phyloP scores from a whole-genome alignment of 2,329 filamentous ascomycete genomes.

The Fusarium setosum region DNA sequence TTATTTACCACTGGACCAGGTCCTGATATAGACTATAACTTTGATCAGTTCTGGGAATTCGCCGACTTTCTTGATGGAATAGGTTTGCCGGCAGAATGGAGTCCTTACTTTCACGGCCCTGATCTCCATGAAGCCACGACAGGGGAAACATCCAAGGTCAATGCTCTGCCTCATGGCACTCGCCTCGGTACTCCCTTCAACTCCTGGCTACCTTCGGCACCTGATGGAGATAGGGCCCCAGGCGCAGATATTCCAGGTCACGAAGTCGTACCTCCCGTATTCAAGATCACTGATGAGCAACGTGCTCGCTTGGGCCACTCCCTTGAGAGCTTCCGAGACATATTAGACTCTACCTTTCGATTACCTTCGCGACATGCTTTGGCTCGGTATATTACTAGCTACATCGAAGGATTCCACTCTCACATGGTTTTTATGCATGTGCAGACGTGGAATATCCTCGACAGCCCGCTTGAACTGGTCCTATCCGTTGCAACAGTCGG shows the following conservation, averaged over 20 bases:
- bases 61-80: slow-evolving; percentile 52
- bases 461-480: slow-evolving; percentile 47
- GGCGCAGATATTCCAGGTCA: slow-evolving; percentile 9
- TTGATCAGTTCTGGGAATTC: slow-evolving; percentile 52
- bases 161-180: neutral
- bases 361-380: slow-evolving; percentile 51
- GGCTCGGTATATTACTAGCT: slow-evolving; percentile 50
- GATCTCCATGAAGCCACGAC: slow-evolving; percentile 9
- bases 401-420: slow-evolving; percentile 51
- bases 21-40: slow-evolving; percentile 4
- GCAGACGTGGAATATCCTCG: slow-evolving; percentile 47
- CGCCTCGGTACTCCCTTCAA: slow-evolving; percentile 50
- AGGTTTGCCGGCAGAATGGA: slow-evolving; percentile 52
- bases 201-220: slow-evolving; percentile 52
- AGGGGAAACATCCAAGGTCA: slow-evolving; percentile 3
- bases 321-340: slow-evolving; percentile 24
- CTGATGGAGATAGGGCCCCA: slow-evolving; percentile 43
- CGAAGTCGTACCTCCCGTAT: slow-evolving; percentile 28
- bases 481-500: slow-evolving; percentile 49
- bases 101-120: slow-evolving; percentile 49
- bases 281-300: slow-evolving; percentile 50
- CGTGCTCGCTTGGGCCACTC: slow-evolving; percentile 36
- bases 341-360: slow-evolving; percentile 45
- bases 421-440: slow-evolving; percentile 53
- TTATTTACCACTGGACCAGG: neutral